These are phyloP conservation scores for Penicillium sp. DNA, from an alignment of 2,329 filamentous ascomycete species.

Conservation along the genomic window DNA sequence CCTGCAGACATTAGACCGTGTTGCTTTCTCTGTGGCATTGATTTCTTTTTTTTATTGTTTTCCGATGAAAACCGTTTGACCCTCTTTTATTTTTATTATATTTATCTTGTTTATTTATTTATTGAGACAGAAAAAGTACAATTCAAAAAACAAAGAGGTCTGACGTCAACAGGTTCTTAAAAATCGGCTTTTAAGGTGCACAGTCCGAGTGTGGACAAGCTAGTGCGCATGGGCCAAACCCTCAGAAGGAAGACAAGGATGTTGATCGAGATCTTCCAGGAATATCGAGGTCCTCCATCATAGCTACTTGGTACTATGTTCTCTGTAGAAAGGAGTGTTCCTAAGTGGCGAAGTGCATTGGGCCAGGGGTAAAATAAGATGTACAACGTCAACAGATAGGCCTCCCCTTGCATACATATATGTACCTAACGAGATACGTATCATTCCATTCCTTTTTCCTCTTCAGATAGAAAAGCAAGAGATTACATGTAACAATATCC, in stretches of 20 bases:
- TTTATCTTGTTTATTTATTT: too few species aligned
- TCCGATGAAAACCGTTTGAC: neutral
- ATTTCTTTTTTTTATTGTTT: neutral
- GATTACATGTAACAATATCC: neutral
- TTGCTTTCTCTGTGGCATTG: neutral
- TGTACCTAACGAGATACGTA: conserved; percentile 3
- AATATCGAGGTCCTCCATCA: neutral
- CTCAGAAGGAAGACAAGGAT: neutral
- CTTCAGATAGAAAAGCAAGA: neutral
- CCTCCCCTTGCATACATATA: conserved; percentile 9
- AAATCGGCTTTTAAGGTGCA: neutral
- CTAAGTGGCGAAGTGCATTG: conserved; percentile 17
- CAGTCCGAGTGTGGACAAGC: neutral
- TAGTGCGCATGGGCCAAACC: conserved; percentile 1
- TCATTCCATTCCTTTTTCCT: neutral
- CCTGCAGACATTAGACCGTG: conserved; percentile 8
- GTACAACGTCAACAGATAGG: neutral
- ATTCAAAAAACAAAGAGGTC: neutral
- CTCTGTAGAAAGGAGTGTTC: too few species aligned
- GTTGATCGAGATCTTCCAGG: neutral
- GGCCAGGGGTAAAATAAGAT: conserved; percentile 32
- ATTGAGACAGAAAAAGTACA: neutral
- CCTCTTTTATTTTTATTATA: neutral
- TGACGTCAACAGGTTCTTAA: conserved; percentile 1
- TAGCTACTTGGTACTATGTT: neutral